These are phyloP conservation scores for Thelonectria discophora DNA, from an alignment of 2,329 filamentous ascomycete genomes.

Conservation along the genomic window DNA sequence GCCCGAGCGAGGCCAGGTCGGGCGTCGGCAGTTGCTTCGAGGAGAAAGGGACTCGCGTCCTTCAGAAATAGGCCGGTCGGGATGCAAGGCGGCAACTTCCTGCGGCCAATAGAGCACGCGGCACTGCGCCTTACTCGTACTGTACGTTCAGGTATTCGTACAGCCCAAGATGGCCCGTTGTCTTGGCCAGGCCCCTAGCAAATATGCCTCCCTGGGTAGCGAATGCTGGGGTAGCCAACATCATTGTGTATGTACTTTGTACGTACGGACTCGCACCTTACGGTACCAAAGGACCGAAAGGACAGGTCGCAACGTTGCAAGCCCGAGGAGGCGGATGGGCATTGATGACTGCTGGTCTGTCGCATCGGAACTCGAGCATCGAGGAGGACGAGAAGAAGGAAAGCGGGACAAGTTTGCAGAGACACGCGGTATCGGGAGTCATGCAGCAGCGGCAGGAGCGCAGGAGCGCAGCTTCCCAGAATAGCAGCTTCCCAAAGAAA, in stretches of 20 bases:
- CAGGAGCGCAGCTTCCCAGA: background rate
- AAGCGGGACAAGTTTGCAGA: background rate
- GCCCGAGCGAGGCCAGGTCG: conserved; percentile 4
- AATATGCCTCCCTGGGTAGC: background rate
- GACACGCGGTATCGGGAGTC: background rate
- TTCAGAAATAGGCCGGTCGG: conserved; percentile 1
- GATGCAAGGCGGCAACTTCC: background rate
- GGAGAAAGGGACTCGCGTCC: conserved; percentile 7
- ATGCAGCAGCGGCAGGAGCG: background rate
- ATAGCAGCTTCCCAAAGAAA: background rate
- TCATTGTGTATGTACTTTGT: no score
- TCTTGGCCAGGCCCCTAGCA: background rate
- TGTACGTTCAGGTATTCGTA: background rate
- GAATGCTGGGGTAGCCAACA: background rate
- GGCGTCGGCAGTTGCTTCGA: conserved; percentile 3
- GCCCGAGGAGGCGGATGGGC: background rate
- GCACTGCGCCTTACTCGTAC: background rate
- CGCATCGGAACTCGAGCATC: no score
- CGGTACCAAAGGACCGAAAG: background rate
- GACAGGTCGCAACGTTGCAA: background rate
- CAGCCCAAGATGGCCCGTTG: background rate
- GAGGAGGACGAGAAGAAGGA: background rate
- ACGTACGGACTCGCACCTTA: background rate
- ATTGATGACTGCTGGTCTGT: no score
- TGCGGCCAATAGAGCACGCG: background rate